Base-by-base conservation (phyloP, 2,329 filamentous ascomycete species). In the Alternaria infectoria region DNA sequence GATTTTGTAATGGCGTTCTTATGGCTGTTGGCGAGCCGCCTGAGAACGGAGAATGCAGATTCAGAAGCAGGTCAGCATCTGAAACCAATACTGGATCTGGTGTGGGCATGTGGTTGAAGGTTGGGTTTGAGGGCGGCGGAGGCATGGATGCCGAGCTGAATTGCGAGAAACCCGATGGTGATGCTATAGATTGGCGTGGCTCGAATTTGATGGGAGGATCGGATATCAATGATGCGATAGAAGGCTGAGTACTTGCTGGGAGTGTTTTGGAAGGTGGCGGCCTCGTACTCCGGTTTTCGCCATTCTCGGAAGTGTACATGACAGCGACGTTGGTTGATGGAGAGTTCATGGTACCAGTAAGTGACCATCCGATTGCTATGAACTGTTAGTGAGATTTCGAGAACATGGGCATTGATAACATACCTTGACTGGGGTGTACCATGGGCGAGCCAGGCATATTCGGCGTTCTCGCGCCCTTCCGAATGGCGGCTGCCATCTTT, bases 301-400 rank as follows among this genome's bases (percentile, higher is more conserved):
- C 68, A 67, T 71, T 74, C 21, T 82, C 81, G 60, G 85, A 89
- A 63, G 92, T 89, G 75, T 93, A 96, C 74, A 96, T 87, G 59
- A 95, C 86, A 1, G 93, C 94, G 5, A 97, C 82, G 74, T 92
- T 96, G 0, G 93, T 93, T 66, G 89, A 93, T 1, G 92, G 91
- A 4, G 92, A 96, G 73, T 96, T 93, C 58, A 92, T 93, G 2
- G 91, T 95, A 13, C 93, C 93, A 0, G 93, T 93, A n/a, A 97
- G 81, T 8, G 92, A 93, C 91, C 92, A 96, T 1, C 92, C 93
- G 62, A 96, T 92, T 1, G 88, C 87, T 86, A 61, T 61, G 12
- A 30, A 36, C 54, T 17, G 54, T 76, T 55, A 75, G 69, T 50
- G n/a, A 44, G 11, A 21, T 17, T 13, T 11, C 7, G 5, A 26